Evolutionary conservation across 2,329 filamentous ascomycete genomes (phyloP).

Genomic region (Thyridium curvatum): DNA sequence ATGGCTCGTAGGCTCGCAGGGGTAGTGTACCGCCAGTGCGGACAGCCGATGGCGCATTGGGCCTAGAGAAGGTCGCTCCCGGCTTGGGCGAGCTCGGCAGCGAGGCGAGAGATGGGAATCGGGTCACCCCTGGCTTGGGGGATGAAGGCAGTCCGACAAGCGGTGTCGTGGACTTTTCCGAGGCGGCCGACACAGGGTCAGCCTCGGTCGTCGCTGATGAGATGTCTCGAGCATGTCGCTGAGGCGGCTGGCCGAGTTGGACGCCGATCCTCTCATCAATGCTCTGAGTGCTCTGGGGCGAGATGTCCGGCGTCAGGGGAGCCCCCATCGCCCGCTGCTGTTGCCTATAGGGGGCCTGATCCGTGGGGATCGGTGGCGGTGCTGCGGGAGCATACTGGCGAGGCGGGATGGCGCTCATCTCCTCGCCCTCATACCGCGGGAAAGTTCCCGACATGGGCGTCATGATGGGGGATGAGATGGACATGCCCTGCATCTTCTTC

Average conservation of each 20-base stretch:
- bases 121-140: constrained; percentile 36
- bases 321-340: constrained; percentile 21
- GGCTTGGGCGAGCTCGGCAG: constrained; percentile 44
- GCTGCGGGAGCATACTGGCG: constrained; percentile 51
- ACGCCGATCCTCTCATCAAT: constrained; percentile 51
- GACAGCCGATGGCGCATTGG: constrained; percentile 46
- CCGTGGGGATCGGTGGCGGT: constrained; percentile 48
- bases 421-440: constrained; percentile 45
- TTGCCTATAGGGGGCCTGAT: constrained; percentile 31
- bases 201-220: constrained; percentile 32
- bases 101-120: constrained; percentile 38
- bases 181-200: constrained; percentile 46
- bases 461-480: constrained; percentile 60
- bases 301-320: constrained; percentile 40
- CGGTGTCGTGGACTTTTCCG: constrained; percentile 42
- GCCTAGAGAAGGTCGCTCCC: constrained; percentile 40
- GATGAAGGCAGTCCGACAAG: constrained; percentile 47
- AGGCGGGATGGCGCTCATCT: constrained; percentile 52
- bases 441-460: constrained; percentile 57
- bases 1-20: constrained; percentile 56
- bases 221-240: constrained; percentile 24
- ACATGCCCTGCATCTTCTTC: constrained; percentile 44
- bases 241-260: constrained; percentile 18
- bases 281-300: constrained; percentile 40
- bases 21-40: constrained; percentile 52